Evolutionary conservation across 371 early-diverging fungal genomes (phyloP), one percentile per base, ranked within the genome.

Genomic region (Parasitella parasitica): DNA sequence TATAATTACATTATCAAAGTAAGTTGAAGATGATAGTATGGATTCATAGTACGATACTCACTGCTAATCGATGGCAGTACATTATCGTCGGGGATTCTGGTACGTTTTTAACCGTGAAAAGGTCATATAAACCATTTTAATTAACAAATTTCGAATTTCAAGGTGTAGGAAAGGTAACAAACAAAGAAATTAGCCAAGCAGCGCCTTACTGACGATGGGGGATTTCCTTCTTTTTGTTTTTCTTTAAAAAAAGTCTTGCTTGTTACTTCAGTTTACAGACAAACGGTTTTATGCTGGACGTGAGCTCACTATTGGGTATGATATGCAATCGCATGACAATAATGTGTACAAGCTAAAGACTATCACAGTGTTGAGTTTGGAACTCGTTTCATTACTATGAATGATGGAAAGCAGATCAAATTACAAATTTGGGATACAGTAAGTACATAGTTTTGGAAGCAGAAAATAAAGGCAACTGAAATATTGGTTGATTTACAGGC

Each of bases 341-440:
- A n/a, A n/a, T n/a, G n/a, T n/a, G n/a, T n/a, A n/a, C n/a, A n/a
- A n/a, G n/a, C n/a, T n/a, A n/a, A n/a, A n/a, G n/a, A n/a, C n/a
- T n/a, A n/a, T n/a, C n/a, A 15, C 20, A 87, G 89, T 57, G 93
- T 93, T 30, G 93, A 90, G 61, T 93, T 92, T 75, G 93, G 93
- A 26, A 88, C 93, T 53, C 85, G 89, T 46, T 89, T 91, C 57
- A 86, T 93, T 62, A 82, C 79, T 30, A 80, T 96, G 39, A 8
- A 39, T 12, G 90, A 91, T 55, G 86, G 86, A 59, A 89, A 91
- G 63, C 89, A 86, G 64, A 89, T 98, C 67, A 97, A 97, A 77
- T 85, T 99, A 18, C 98, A 98, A 75, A 94, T 99, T 57, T 99
- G 99, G 99, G 99, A 99, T 76, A 98, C 99, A 13, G 96, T 95